These are phyloP conservation scores for Stagonosporopsis vannaccii DNA, from an alignment of 2,329 filamentous ascomycete genomes.

Conservation along the genomic window DNA sequence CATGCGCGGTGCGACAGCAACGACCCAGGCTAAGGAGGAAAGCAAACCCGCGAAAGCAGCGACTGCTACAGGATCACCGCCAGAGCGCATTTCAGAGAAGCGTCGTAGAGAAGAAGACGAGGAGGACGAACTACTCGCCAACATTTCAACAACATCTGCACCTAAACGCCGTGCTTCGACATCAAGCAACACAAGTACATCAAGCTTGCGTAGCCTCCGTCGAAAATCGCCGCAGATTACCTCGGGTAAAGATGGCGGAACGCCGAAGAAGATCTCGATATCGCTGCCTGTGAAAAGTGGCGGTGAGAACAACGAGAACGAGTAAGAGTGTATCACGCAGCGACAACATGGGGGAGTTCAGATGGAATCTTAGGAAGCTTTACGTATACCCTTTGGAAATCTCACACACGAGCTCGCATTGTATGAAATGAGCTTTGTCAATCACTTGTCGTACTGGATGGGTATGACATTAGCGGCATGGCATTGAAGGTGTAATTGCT, in stretches of 20 bases:
- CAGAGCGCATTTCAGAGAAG: conserved; percentile 85
- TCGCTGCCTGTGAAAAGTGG: conserved; percentile 50
- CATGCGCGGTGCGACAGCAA: conserved; percentile 31
- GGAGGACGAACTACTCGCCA: conserved; percentile 82
- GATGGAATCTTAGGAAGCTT: conserved; percentile 13
- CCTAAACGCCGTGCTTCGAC: conserved; percentile 55
- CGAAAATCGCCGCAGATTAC: conserved; percentile 54
- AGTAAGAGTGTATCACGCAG: conserved; percentile 21
- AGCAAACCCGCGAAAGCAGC: conserved; percentile 33
- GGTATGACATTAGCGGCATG: conserved; percentile 33
- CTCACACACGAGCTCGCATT: conserved; percentile 33
- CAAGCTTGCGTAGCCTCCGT: conserved; percentile 47
- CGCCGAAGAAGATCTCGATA: conserved; percentile 52
- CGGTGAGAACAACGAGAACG: conserved; percentile 40
- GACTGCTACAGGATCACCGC: conserved; percentile 47
- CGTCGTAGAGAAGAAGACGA: conserved; percentile 91
- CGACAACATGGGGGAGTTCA: conserved; percentile 10
- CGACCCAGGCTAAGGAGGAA: conserved; percentile 35
- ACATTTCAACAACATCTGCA: conserved; percentile 66
- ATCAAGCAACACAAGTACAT: conserved; percentile 44
- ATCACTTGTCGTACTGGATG: conserved; percentile 28
- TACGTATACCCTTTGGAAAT: conserved; percentile 47
- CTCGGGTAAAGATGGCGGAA: conserved; percentile 52
- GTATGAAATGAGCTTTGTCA: conserved; percentile 41
- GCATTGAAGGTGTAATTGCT: conserved; percentile 35